Base-by-base conservation (phyloP, 2,329 filamentous ascomycete species). In the Diaporthe batatas region DNA sequence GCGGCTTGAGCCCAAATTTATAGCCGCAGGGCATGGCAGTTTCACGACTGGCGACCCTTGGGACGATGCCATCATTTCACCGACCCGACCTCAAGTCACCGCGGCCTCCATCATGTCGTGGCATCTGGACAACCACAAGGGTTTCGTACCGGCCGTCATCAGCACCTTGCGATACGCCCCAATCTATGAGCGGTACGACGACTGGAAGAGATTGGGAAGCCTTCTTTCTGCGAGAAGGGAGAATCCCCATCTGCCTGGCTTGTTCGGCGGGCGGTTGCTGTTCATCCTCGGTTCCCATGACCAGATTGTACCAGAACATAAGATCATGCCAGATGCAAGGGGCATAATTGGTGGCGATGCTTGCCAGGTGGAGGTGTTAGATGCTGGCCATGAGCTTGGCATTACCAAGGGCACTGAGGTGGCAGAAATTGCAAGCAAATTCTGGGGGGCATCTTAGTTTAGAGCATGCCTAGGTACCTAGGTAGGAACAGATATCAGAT, bases 91-190 rank as follows among this genome's bases (percentile, higher is more conserved):
- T 0, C 77, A 83, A 21, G 84, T 91, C 68, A 90, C 88, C 10
- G 87, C 93, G 4, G 88, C 90, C 0, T 85, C 86, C 4, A 88
- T 92, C 0, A 90, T 94, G 64, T 82, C 84, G 58, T 95, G 93
- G 92, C 93, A 96, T 81, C 82, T 94, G 25, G 83, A 86, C 47
- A 79, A 88, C 36, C 92, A 96, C 79, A 78, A 80, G 1, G 94
- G 92, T 0, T 95, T 94, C 77, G 84, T 94, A 6, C 84, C 85
- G 2, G 89, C 93, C 0, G 95, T 95, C 77, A 87, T 94, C 77
- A 93, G 90, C 72, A 91, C 89, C 39, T 91, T 96, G 76, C 87
- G 91, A 25, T 83, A 92, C 77, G 91, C 91, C 2, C 94, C 93
- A 0, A 90, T 95, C 29, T 89, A 91, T 74, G 86, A 87, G 16